Base-by-base conservation (phyloP, 768 basidiomycete genomes). In the Mycena vulgaris region DNA sequence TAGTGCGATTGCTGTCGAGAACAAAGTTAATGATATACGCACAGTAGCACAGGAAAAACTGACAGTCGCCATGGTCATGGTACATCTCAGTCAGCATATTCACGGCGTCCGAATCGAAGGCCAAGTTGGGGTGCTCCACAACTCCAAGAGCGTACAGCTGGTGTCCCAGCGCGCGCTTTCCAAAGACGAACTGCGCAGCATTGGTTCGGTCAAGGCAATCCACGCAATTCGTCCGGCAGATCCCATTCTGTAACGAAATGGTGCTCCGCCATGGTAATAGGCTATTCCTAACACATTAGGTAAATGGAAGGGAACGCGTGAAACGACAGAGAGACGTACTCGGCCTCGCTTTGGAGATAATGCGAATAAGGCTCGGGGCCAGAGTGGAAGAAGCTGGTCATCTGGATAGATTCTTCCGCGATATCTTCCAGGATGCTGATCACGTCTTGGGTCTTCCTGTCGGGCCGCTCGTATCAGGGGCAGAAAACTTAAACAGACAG, bases 51-150 rank as follows among this genome's bases (percentile, higher is more conserved):
- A 17, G 13, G 31, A 37, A 47, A 30, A 53, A 28, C 93, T 76
- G 77, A 96, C 95, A 97, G 77, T 98, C 96, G 1, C 96, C 96
- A 74, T 98, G 96, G 79, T 98, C 96, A 78, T 97, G 96, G 79
- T 97, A 98, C 96, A 99, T 98, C 82, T 98, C 96, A 5, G 96
- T 99, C 74, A 99, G 77, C 90, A 99, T 96, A 78, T 97, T 96
- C 45, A 97, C 94, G 1, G 95, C 96, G 79, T 97, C 97, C 13
- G 94, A 95, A 75, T 97, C 96, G 76, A 97, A 97, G 0, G 91
- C 89, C 40, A 99, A 84, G 75, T 95, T 91, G 0, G 97, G 96
- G 66, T 84, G 90, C 23, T 92, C 90, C 10, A 98, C 91, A 19
- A 99, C 87, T 0, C 98, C 98, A 5, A 99, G 89, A 0, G 96